phyloP scores from a whole-genome alignment of 2,329 filamentous ascomycete species.

The Fusarium caatingaense region DNA sequence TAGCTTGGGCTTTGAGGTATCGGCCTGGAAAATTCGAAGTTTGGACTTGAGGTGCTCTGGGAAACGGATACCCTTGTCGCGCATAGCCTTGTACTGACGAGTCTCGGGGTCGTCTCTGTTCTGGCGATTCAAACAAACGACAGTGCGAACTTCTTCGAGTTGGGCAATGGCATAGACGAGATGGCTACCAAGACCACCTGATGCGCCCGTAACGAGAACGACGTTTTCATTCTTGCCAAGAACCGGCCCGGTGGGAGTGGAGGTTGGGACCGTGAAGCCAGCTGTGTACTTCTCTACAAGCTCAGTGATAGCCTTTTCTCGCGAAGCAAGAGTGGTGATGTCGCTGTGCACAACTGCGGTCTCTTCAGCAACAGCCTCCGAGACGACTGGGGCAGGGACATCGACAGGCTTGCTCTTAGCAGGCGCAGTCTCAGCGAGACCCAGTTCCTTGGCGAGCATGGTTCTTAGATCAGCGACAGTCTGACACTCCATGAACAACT shows the following conservation, averaged over 20 bases:
- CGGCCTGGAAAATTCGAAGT: conserved; percentile 9
- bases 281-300: conserved; percentile 19
- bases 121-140: conserved; percentile 21
- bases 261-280: conserved; percentile 4
- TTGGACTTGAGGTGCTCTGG: conserved; percentile 18
- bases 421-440: background rate
- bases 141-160: conserved; percentile 11
- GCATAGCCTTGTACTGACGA: conserved; percentile 28
- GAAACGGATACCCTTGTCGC: conserved; percentile 32
- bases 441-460: conserved; percentile 21
- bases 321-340: background rate
- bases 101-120: conserved; percentile 1
- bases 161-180: conserved; percentile 29
- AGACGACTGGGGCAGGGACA: background rate
- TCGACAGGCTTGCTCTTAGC: background rate
- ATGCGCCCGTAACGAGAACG: conserved; percentile 15
- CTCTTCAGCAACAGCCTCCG: background rate
- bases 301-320: conserved; percentile 6
- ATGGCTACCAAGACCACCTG: conserved; percentile 23
- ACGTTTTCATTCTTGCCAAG: conserved; percentile 1
- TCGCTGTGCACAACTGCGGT: background rate
- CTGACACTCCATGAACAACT: conserved; percentile 33
- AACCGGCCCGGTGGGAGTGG: fast-evolving
- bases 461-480: conserved; percentile 16
- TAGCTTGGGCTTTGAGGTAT: conserved; percentile 15